phyloP scores from a whole-genome alignment of 306 rosid genomes.

The Lathyrus tuberosus region DNA sequence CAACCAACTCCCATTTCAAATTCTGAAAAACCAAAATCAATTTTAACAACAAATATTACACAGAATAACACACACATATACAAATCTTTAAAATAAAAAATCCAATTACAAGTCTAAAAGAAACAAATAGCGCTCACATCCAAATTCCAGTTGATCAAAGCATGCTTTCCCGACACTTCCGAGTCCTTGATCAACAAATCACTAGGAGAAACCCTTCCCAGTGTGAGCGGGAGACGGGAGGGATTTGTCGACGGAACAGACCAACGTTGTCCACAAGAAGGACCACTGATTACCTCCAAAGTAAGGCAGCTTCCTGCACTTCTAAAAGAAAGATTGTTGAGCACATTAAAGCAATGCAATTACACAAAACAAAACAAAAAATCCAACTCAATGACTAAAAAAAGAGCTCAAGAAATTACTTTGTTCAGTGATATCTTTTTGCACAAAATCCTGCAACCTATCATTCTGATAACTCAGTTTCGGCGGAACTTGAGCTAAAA shows the following conservation, averaged over 20 bases:
- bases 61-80: constrained; percentile 14
- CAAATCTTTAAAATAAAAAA: constrained; percentile 10
- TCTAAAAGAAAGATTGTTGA: constrained; percentile 71
- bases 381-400: neutral
- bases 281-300: constrained; percentile 91
- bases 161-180: constrained; percentile 97
- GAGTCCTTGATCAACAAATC: constrained; percentile 77
- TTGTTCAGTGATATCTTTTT: constrained; percentile 54
- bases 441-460: constrained; percentile 43
- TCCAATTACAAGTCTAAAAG: constrained; percentile 37
- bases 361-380: constrained; percentile 17
- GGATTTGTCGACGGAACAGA: constrained; percentile 61
- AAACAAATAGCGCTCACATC: constrained; percentile 58
- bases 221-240: constrained; percentile 67
- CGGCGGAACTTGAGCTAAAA: constrained; percentile 49
- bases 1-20: constrained; percentile 94
- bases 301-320: constrained; percentile 93
- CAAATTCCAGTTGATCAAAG: constrained; percentile 77
- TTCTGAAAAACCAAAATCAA: constrained; percentile 54
- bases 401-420: constrained; percentile 69
- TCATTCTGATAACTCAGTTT: constrained; percentile 52
- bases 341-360: constrained; percentile 41
- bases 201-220: constrained; percentile 87
- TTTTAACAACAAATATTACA: constrained; percentile 32
- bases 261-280: constrained; percentile 65